Base-by-base conservation (phyloP, 768 basidiomycete species). In the Pluteus cervinus region DNA sequence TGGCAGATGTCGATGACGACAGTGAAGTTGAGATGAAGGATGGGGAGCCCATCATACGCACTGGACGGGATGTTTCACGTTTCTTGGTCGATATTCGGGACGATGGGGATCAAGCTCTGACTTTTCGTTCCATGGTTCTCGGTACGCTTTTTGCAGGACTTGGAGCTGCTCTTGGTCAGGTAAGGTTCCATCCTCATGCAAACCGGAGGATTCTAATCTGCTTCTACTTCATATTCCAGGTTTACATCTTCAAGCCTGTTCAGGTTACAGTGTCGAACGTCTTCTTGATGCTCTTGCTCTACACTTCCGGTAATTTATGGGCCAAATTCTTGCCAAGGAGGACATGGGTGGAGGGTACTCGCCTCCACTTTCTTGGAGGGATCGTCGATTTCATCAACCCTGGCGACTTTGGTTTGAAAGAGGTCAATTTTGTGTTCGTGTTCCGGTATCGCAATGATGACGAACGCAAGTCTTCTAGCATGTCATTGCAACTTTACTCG, bases 181-280 rank as follows among this genome's bases (percentile, higher is more conserved):
- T 45, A 36, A 28, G 14, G 8, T 16, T 20, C 4, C n/a, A 38
- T n/a, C n/a, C 12, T 24, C 4, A 26, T 26, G 22, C 14, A 18
- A 8, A 6, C n/a, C 39, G 24, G 11, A 9, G 25, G 11, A 25
- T 28, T 9, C 9, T 9, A 14, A 9, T 28, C 26, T 9, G 9
- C 14, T 9, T 9, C 38, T 41, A 39, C 32, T 21, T 32, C 30
- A 9, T 20, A 34, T 37, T 33, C 12, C 31, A 79, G 76, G 75
- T 80, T 23, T 79, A 77, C 48, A 36, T 65, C 4, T 79, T 77
- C 56, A 80, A 81, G 49, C 79, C 79, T 0, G 54, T 76, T 3
- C 62, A 70, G 42, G 62, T 69, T 44, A 33, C 54, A 0, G 72
- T 79, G 11, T 75, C 73, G 2, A 65, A 71, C 0, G 73, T 79